Evolutionary conservation across 768 basidiomycete species (phyloP), one percentile per base, ranked within the genome.

Genomic region (Mycena pura): DNA sequence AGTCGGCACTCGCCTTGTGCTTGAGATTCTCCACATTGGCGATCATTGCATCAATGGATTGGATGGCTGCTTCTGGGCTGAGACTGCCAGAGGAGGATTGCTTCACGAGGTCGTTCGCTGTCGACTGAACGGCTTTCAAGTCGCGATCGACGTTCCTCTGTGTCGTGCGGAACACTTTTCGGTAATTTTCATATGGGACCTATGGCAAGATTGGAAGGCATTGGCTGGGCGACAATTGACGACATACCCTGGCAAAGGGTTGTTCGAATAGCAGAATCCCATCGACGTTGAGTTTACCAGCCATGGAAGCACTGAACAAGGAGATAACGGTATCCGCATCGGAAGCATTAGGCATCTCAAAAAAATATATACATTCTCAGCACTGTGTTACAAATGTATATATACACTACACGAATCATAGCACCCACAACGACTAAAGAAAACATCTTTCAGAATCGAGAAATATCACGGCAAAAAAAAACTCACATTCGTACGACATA

Each of bases 161-260:
- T 0, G 89, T 87, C 17, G 88, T 84, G 31, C 93, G 87, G 70
- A 96, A 95, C n/a, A 89, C 82, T 75, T 91, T 92, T 68, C 92
- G 88, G 69, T 93, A 92, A 67, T 91, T 91, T 78, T 96, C 94
- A 74, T 90, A 92, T 11, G 94, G 94, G 13, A 94, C 92, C 94
- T 96, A 65, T 45, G 39, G 45, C 17, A n/a, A 45, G 21, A 27
- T 31, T 27, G 24, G 52, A 47, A 25, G 50, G 45, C 25, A 15
- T 25, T 6, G 28, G n/a, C 11, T 21, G 31, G 40, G 17, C 15
- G 31, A 46, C 21, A 3, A 19, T 41, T 19, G 32, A 55, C 24
- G 24, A 68, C 83, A 50, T 69, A 93, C 92, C 67, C 88, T 80
- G 15, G 84, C 84, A 74, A 94, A 92, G 0, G 92, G 92, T 67